Percentiles rank a stretch among this genome's conserved stretches.
These are phyloP conservation scores for Globisporangium megalacanthum DNA, from an alignment of 352 stramenopile species.

Conservation along the genomic window DNA sequence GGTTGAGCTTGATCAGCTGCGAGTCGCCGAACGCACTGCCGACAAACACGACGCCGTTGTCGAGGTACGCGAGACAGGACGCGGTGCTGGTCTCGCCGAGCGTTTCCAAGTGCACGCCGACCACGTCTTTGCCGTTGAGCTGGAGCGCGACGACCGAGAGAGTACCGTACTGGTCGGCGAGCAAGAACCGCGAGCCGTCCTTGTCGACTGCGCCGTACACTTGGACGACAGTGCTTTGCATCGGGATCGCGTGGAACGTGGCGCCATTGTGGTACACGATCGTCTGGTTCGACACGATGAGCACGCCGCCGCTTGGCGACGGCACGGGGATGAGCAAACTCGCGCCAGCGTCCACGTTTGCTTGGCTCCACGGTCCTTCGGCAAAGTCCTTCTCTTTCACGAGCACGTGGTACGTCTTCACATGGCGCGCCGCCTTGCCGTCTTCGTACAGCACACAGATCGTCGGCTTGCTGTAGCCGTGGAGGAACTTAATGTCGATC, in stretches of 20 bases:
- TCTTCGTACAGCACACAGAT: slow-evolving; percentile 93
- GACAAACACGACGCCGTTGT: slow-evolving; percentile 95
- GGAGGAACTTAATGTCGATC: slow-evolving; percentile 92
- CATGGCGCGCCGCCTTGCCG: slow-evolving; percentile 82
- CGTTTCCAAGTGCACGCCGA: slow-evolving; percentile 87
- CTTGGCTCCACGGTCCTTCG: slow-evolving; percentile 85
- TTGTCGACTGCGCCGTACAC: slow-evolving; percentile 87
- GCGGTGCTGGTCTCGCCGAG: slow-evolving; percentile 91
- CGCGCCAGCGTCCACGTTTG: slow-evolving; percentile 84
- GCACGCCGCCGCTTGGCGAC: slow-evolving; percentile 71
- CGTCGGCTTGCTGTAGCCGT: slow-evolving; percentile 83
- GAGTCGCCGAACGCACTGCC: slow-evolving; percentile 94
- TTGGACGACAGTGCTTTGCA: slow-evolving; percentile 87
- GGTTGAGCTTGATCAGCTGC: slow-evolving; percentile 92
- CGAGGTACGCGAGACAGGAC: slow-evolving; percentile 91
- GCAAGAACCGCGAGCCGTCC: slow-evolving; percentile 84
- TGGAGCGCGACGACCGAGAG: slow-evolving; percentile 88
- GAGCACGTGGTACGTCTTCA: slow-evolving; percentile 91
- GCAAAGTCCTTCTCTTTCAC: slow-evolving; percentile 89
- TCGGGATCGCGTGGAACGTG: slow-evolving; percentile 89
- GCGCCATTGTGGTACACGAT: slow-evolving; percentile 89
- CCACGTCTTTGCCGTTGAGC: slow-evolving; percentile 64
- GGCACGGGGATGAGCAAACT: slow-evolving; percentile 88
- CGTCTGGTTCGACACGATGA: slow-evolving; percentile 90
- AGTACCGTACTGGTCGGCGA: slow-evolving; percentile 87